These are phyloP conservation scores for Malassezia furfur DNA, from an alignment of 1,284 basidiomycete species.

Conservation along the genomic window DNA sequence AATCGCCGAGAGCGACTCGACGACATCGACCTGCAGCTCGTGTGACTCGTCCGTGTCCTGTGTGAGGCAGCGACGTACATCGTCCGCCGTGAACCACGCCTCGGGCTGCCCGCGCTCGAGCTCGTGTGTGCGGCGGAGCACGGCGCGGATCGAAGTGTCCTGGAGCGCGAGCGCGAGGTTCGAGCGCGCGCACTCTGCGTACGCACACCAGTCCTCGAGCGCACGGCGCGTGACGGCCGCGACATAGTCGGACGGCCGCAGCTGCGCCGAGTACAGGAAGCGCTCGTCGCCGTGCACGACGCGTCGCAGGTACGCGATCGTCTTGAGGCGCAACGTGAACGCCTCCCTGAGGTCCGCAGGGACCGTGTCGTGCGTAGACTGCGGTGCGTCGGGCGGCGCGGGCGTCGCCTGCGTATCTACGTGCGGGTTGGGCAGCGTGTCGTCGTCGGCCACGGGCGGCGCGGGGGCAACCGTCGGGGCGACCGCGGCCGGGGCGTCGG, in stretches of 20 bases:
- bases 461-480: too few relatives aligned
- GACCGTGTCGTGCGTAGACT: too few relatives aligned
- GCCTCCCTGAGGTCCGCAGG: not conserved
- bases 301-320: constrained; percentile 5
- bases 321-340: constrained; percentile 3
- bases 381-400: not conserved
- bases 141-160: not conserved
- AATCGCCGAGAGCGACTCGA: not conserved
- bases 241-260: constrained; percentile 2
- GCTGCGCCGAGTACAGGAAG: constrained; percentile 12
- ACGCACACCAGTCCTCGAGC: constrained; percentile 2
- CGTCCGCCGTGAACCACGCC: not conserved
- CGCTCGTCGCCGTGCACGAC: constrained; percentile 5
- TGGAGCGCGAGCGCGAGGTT: not conserved
- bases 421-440: too few relatives aligned
- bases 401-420: not conserved
- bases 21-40: not conserved
- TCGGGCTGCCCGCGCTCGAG: not conserved
- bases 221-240: not conserved
- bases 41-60: not conserved
- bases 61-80: not conserved
- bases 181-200: not conserved
- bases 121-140: not conserved
- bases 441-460: too few relatives aligned
- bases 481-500: too few relatives aligned